phyloP scores from a whole-genome alignment of 768 basidiomycete genomes.

The Podaxis mareebaensis region DNA sequence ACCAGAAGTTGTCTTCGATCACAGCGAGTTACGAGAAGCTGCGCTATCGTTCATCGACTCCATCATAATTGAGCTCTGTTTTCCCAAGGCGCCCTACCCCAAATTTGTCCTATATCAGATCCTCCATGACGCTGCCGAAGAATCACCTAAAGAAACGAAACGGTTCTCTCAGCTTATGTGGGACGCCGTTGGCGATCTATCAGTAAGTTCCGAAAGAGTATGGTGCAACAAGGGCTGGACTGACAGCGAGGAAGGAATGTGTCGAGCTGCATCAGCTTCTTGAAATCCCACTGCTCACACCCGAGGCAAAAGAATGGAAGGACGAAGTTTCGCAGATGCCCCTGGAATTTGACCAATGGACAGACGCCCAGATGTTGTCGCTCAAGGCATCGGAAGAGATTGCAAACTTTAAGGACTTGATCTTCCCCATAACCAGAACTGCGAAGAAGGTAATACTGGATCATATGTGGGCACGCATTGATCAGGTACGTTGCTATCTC shows the following conservation, averaged over 20 bases:
- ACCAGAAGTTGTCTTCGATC: constrained; percentile 57
- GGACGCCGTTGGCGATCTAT: constrained; percentile 81
- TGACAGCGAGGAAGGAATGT: constrained; percentile 44
- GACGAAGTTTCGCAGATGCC: constrained; percentile 52
- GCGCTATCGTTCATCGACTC: constrained; percentile 82
- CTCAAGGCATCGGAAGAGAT: constrained; percentile 52
- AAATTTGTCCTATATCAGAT: constrained; percentile 65
- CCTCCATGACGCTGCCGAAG: constrained; percentile 70
- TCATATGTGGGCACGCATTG: constrained; percentile 64
- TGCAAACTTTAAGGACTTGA: constrained; percentile 52
- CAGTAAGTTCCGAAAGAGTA: constrained; percentile 42
- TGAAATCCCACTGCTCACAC: constrained; percentile 58
- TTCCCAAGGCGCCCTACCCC: constrained; percentile 70
- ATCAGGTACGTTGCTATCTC: constrained; percentile 44
- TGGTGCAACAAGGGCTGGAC: neutral
- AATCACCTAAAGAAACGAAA: constrained; percentile 70
- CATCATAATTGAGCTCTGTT: constrained; percentile 79
- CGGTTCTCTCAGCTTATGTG: constrained; percentile 79
- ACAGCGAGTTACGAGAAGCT: constrained; percentile 52
- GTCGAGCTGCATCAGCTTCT: constrained; percentile 68
- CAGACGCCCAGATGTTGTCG: constrained; percentile 68
- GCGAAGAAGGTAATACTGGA: constrained; percentile 50
- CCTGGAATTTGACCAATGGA: constrained; percentile 63
- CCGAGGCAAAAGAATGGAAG: constrained; percentile 56
- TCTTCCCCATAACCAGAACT: constrained; percentile 61